Conservation (phyloP, 1,284 basidiomycete species). For the Gymnopus androsaceus region DNA sequence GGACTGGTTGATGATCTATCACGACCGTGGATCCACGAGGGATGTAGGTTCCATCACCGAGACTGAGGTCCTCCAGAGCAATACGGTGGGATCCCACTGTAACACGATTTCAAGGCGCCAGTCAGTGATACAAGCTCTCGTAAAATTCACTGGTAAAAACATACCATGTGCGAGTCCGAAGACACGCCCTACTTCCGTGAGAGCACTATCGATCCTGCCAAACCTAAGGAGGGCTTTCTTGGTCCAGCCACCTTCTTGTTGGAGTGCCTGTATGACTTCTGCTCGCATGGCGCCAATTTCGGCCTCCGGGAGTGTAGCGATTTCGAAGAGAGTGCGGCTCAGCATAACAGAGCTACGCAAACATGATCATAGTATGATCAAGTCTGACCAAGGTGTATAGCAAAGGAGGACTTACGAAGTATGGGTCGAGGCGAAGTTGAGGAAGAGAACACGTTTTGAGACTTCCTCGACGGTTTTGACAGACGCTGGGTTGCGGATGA, state of each 20-base stretch:
- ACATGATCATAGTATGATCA: background rate
- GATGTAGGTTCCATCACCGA: background rate
- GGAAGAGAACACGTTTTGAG: constrained; percentile 3
- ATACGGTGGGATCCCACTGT: constrained; percentile 1
- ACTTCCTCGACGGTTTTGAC: constrained; percentile 4
- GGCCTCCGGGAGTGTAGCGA: background rate
- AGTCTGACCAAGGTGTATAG: background rate
- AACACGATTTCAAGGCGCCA: too few relatives aligned
- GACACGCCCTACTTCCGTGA: constrained; percentile 2
- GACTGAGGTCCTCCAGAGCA: background rate
- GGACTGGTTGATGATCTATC: constrained; percentile 3
- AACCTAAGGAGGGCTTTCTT: background rate
- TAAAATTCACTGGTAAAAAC: background rate
- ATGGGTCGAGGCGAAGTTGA: constrained; percentile 2
- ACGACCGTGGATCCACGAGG: constrained; percentile 1
- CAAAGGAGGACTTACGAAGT: background rate
- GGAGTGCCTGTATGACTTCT: background rate
- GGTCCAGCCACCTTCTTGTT: constrained; percentile 1
- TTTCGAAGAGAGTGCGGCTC: constrained; percentile 4
- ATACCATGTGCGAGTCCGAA: constrained; percentile 4
- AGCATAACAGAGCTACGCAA: constrained; percentile 3
- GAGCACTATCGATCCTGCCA: background rate
- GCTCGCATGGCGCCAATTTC: background rate
- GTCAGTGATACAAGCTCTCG: too few relatives aligned
- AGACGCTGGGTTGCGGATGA: constrained; percentile 2